Conservation (phyloP, 495 filamentous ascomycete genomes). For the Podospora didyma region DNA sequence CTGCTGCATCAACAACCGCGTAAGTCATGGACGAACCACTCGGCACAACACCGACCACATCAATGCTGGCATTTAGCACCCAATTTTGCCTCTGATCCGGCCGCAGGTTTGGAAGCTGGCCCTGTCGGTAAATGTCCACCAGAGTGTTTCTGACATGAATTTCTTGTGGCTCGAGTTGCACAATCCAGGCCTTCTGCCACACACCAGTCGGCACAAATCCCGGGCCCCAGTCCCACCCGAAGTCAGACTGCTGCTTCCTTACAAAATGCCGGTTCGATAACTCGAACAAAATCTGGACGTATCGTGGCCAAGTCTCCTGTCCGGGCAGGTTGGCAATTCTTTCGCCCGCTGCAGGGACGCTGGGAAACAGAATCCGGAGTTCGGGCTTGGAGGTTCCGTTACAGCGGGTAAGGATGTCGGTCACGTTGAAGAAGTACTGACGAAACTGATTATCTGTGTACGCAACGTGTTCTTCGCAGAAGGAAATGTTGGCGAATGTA, state of each 20-base stretch:
- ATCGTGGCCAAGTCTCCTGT: conserved; percentile 50
- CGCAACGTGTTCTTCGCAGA: conserved; percentile 59
- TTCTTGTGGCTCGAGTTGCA: conserved; percentile 47
- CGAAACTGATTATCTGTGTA: conserved; percentile 69
- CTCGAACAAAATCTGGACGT: conserved; percentile 46
- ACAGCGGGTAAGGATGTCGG: conserved; percentile 46
- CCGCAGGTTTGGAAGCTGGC: conserved; percentile 56
- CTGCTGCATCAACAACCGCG: conserved; percentile 48
- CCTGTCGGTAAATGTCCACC: conserved; percentile 57
- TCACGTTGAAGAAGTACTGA: conserved; percentile 66
- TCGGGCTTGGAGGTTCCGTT: conserved; percentile 28
- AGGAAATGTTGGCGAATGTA: conserved; percentile 58
- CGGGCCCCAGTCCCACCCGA: conserved; percentile 71
- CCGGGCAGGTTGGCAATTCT: conserved; percentile 52
- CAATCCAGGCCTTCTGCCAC: conserved; percentile 57
- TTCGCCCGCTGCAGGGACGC: background rate
- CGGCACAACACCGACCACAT: conserved; percentile 55
- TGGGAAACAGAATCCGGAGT: conserved; percentile 51
- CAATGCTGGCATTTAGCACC: conserved; percentile 67
- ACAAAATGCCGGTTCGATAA: conserved; percentile 59
- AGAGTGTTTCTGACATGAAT: conserved; percentile 56
- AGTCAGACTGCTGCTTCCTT: conserved; percentile 66
- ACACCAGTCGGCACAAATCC: conserved; percentile 63
- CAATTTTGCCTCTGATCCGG: conserved; percentile 60
- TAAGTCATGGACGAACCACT: conserved; percentile 45